Evolutionary conservation across 768 basidiomycete genomes (phyloP), one percentile per base, ranked within the genome.

Genomic region (Lactifluus piperatus): DNA sequence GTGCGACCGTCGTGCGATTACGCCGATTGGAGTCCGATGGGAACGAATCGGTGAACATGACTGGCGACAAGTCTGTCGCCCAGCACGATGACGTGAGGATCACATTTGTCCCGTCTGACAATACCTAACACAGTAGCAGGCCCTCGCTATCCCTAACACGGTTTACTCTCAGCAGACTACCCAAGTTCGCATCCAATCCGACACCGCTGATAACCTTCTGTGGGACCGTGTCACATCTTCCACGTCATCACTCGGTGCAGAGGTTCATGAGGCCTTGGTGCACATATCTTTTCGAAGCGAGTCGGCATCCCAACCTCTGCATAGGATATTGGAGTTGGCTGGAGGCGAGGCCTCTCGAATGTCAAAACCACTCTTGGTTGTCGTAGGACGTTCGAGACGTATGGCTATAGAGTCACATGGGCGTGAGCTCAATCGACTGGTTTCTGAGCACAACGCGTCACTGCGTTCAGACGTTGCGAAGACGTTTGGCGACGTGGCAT

Each of bases 131-230:
- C 18, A 16, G 55, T 46, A 48, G 39, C 34, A 83, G 81, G 77
- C 77, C 3, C 63, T 75, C 9, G 74, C 74, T 6, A 79, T 81
- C 46, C 76, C 81, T 1, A 88, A 91, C 62, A 93, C 91, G 0
- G 71, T 89, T 0, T 93, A 93, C 60, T 86, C 81, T 0, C 73
- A 79, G 27, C 72, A 75, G 5, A 83, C 74, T 57, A 87, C 89
- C 5, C 77, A 85, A 65, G 83, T 78, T 11, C 79, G 79, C 6
- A 71, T 97, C 13, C 81, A 80, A 3, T 94, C 91, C 0, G 82
- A 88, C 22, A 88, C 88, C 1, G 91, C 91, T 1, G 94, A 97
- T 69, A 82, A 84, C 66, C 64, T 94, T 27, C 66, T 82, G 22
- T 94, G 93, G 91, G 75, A 78, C 1, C 80, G 79, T 43, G 88